Evolutionary conservation across 345 rosid genomes (phyloP), one percentile per base, ranked within the genome.

Genomic region (Eucalyptus leucophloia): DNA sequence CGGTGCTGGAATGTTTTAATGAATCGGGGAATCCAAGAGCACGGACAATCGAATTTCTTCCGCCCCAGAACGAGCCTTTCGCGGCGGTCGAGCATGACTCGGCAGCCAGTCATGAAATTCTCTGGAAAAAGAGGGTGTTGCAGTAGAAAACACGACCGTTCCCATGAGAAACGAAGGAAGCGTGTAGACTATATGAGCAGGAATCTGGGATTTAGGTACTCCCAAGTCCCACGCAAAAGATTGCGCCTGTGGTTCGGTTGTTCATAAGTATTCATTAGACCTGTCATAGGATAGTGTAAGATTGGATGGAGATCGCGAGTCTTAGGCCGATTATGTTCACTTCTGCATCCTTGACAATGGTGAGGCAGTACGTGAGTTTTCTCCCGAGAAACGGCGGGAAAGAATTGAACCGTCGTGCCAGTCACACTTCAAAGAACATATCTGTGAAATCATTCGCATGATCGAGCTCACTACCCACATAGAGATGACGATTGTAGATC

Each of bases 101-200:
- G 94, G 91, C 95, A 95, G 77, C 97, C 99, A 3, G 96, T 95
- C 99, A 98, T 98, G 89, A 97, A 96, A 90, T 96, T 96, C 87
- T 98, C 98, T 96, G 98, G 89, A 91, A 34, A 89, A 89, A 86
- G 77, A 67, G 40, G 23, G 49, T 86, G 26, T 86, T 50, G 47
- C 44, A 24, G 89, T 26, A 30, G 32, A 45, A 69, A 17, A 69
- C 81, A 21, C 13, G 12, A 32, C 37, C 45, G 40, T 83, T 87
- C 88, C 87, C 88, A 10, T 44, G 12, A 86, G 30, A 19, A 15
- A 50, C 40, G 47, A 86, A 72, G 11, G 16, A 16, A 30, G 83
- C 23, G 42, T 7, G 82, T n/a, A 58, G 45, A n/a, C 49, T 37
- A 58, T 40, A 13, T 86, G 3, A 86, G 87, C 88, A 86, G 81